Evolutionary conservation across 768 basidiomycete species (phyloP), one percentile per base, ranked within the genome.

Genomic region (Auricularia heimuer): DNA sequence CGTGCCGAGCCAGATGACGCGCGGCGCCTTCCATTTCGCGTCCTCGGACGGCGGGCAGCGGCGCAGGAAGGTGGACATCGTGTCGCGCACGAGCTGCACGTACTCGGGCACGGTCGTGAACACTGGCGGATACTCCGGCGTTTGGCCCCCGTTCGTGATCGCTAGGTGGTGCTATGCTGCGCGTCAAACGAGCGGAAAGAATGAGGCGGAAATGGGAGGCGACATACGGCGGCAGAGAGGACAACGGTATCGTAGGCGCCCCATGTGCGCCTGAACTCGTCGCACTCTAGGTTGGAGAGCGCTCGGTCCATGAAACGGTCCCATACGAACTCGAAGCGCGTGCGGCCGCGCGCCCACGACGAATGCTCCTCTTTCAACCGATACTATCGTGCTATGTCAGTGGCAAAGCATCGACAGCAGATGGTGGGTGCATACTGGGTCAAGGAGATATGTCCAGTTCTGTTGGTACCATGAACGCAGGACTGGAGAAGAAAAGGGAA

Each of bases 381-480:
- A 33, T 60, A 60, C 56, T 51, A 21, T 21, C 29, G 29, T 21
- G 14, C 47, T 8, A 4, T 51, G 47, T 45, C 44, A 45, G 44
- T 2, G 44, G 11, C 10, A 11, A 18, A 18, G 44, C 18, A 45
- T 45, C 44, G 54, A 56, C 29, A 12, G 8, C n/a, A 56, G 24
- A 10, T 16, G 16, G 54, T 21, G 54, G 10, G 24, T 10, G 18
- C 56, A 6, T 24, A 60, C 56, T 14, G 56, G 56, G 12, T 60
- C 56, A 35, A 60, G 56, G 6, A 60, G 56, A 60, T 60, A 60
- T 60, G 56, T 60, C 56, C 56, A 60, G 56, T 60, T 60, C 34
- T 60, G 56, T 35, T 60, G 56, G 33, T 60, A 60, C 56, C 56
- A 60, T 14, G 56, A 60, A 34, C 56, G 56, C 34, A 60, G 24